phyloP scores from a whole-genome alignment of 768 basidiomycete species.

The Galerina sulciceps region DNA sequence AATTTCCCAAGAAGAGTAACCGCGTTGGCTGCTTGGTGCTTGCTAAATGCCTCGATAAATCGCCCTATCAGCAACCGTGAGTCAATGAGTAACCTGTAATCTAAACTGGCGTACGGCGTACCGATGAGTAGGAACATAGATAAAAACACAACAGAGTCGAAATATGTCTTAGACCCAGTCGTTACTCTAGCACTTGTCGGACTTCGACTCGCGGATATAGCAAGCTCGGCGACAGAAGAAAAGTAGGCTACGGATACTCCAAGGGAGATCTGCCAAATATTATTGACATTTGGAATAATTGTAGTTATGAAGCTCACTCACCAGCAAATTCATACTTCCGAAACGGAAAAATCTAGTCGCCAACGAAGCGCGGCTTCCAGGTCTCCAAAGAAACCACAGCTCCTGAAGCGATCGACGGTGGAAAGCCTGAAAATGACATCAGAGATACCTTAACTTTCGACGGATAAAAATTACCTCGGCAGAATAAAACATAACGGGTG shows the following conservation, averaged over 20 bases:
- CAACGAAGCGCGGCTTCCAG: slow-evolving; percentile 54
- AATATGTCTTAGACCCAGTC: slow-evolving; percentile 73
- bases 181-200: slow-evolving; percentile 22
- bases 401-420: slow-evolving; percentile 61
- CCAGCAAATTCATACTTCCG: slow-evolving; percentile 92
- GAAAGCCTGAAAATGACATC: slow-evolving; percentile 34
- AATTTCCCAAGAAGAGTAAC: slow-evolving; percentile 69
- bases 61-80: slow-evolving; percentile 44
- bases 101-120: slow-evolving; percentile 35
- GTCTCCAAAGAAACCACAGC: slow-evolving; percentile 60
- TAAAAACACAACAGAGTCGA: slow-evolving; percentile 81
- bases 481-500: slow-evolving; percentile 73
- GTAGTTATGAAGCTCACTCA: slow-evolving; percentile 12
- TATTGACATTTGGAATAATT: not conserved
- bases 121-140: slow-evolving; percentile 81
- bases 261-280: slow-evolving; percentile 46
- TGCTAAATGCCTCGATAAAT: slow-evolving; percentile 69
- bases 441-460: not conserved
- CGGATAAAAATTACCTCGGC: slow-evolving; percentile 37
- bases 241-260: slow-evolving; percentile 82
- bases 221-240: slow-evolving; percentile 72
- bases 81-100: not conserved
- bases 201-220: slow-evolving; percentile 53
- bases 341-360: slow-evolving; percentile 67
- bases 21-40: slow-evolving; percentile 73